Base-by-base conservation (phyloP, 331 rosid genomes). In the Arachis monticola region DNA sequence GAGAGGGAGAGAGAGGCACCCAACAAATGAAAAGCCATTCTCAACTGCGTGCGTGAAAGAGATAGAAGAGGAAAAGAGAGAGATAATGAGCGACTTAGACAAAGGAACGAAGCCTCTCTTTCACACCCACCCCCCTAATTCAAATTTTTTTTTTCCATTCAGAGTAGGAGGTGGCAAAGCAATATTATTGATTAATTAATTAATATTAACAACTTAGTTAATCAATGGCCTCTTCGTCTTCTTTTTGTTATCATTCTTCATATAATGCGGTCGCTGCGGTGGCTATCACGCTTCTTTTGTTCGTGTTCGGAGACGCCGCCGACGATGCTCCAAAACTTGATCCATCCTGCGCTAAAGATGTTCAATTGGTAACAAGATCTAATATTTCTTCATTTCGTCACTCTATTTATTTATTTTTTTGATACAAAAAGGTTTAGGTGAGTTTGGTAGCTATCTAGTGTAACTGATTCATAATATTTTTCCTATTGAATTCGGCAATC, bases 311-410 rank as follows among this genome's bases (percentile, higher is more conserved):
- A 4, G 83, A 44, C 5, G 81, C 82, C 12, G 83, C 66, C 57
- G 91, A 87, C 7, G 30, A 48, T 9, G 71, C 1, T 8, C 4
- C 41, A 4, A 3, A 13, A 14, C 2, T 27, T 1, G 60, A 55
- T 31, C 51, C 51, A 45, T n/a, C 74, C 13, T 81, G 84, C 77
- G 42, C 64, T 40, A 69, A 41, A 7, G 40, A 2, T 11, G 58
- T 14, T 11, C 81, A 86, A 72, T 82, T 92, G 97, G 99, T 94
- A 85, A 38, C 41, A 38, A 52, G 46, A 12, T 2, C 0, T 1
- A 0, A 9, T 8, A 53, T 8, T 6, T 47, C 9, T 6, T 48
- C 11, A 27, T 1, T 48, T 45, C 48, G 6, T 45, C 48, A 7
- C 48, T 45, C 9, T 7, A 48, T 48, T 48, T 48, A 38, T 38